phyloP scores from a whole-genome alignment of 2,329 filamentous ascomycete genomes.

The Knoxdaviesia proteae region DNA sequence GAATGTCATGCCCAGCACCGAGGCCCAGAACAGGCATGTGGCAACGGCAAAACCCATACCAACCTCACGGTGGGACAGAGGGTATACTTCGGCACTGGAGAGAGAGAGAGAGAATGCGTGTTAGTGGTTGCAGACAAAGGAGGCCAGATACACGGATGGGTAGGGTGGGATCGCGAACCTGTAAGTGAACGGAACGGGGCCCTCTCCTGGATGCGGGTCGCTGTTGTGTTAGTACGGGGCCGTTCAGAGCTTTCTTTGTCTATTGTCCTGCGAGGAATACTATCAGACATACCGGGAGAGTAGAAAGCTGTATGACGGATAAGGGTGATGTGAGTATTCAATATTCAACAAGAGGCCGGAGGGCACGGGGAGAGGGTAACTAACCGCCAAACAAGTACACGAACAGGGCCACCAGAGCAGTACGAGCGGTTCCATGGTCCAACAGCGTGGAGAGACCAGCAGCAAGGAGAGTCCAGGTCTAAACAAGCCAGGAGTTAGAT shows the following conservation, averaged over 20 bases:
- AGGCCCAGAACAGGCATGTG: slow-evolving; percentile 33
- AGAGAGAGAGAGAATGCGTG: slow-evolving; percentile 13
- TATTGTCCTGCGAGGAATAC: no score
- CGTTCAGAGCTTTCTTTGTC: no score
- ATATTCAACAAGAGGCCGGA: no score
- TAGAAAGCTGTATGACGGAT: slow-evolving; percentile 24
- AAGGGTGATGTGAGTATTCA: no score
- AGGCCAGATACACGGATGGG: no score
- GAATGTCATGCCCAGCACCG: slow-evolving; percentile 28
- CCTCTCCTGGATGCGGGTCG: slow-evolving; percentile 18
- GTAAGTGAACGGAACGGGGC: slow-evolving; percentile 34
- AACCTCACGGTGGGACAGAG: slow-evolving; percentile 39
- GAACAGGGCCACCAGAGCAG: slow-evolving; percentile 36
- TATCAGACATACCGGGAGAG: slow-evolving; percentile 25
- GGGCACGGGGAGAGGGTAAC: no score
- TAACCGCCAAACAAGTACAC: slow-evolving; percentile 38
- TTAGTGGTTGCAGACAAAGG: no score
- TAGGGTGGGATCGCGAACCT: no score
- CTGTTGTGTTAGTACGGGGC: no score
- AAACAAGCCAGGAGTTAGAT: no score
- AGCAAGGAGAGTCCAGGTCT: slow-evolving; percentile 27
- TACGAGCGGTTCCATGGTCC: slow-evolving; percentile 17
- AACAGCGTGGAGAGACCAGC: slow-evolving; percentile 19
- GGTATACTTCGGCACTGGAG: slow-evolving; percentile 43
- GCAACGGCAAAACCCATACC: slow-evolving; percentile 44